phyloP scores from a whole-genome alignment of 2,329 filamentous ascomycete genomes.

The Dactylonectria estremocensis region DNA sequence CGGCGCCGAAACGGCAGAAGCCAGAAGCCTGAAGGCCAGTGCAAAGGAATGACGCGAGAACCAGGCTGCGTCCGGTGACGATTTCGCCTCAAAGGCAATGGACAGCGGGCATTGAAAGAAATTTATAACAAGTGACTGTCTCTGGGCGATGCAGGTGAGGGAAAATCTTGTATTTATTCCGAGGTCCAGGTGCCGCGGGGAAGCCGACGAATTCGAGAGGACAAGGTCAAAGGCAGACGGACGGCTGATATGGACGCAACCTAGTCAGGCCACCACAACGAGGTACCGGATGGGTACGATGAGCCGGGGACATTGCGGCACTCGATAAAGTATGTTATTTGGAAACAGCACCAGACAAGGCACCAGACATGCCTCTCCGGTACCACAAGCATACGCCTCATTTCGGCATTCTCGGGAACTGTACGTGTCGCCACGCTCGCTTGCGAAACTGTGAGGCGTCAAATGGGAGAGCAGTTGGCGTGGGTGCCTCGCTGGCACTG shows the following conservation, averaged over 20 bases:
- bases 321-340: no score
- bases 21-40: not conserved
- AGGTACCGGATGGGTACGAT: not conserved
- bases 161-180: not conserved
- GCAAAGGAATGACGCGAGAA: not conserved
- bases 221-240: not conserved
- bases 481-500: not conserved
- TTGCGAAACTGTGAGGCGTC: not conserved
- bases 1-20: slow-evolving; percentile 12
- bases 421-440: not conserved
- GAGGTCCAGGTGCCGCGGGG: slow-evolving; percentile 7
- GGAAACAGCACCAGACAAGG: no score
- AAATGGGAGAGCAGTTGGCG: not conserved
- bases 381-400: not conserved
- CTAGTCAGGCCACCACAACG: slow-evolving; percentile 12
- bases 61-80: not conserved
- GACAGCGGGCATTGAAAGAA: not conserved
- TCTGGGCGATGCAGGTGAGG: not conserved
- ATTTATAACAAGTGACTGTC: not conserved
- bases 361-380: not conserved
- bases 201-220: slow-evolving; percentile 4
- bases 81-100: not conserved
- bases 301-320: not conserved
- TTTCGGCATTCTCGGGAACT: not conserved
- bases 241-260: slow-evolving; percentile 7